Base-by-base conservation (phyloP, 2,329 filamentous ascomycete species). In the Scorias spongiosa region DNA sequence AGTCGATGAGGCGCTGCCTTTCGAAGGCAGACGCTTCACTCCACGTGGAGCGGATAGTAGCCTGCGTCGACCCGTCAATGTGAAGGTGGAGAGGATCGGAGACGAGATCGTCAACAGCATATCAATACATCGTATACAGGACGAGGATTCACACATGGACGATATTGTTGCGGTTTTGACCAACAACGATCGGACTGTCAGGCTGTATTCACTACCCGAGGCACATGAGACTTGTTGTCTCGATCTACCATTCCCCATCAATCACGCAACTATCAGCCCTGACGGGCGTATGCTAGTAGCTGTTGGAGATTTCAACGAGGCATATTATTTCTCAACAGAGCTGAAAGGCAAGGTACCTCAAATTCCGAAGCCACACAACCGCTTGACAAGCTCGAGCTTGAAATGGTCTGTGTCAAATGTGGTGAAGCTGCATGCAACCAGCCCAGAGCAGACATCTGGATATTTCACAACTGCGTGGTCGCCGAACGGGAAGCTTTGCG, bases 171-270 rank as follows among this genome's bases (percentile, higher is more conserved):
- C 79, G 42, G 73, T 84, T 39, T 66, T 95, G 55, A 78, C 84
- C 39, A 95, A 95, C 65, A 98, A 98, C 59, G 91, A 96, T 65
- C 81, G 80, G 59, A 86, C 84, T 1, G 83, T 96, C 45, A 81
- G 81, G 26, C 66, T 95, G n/a, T 85, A 93, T 57, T 82, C 80
- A 41, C 68, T 96, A 15, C 69, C 75, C 26, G 75, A 80, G 42
- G 75, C 78, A 11, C 70, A 82, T 47, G 70, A 81, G 30, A 65
- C 93, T 17, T 78, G 84, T 44, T 72, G 79, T 38, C 67, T 95
- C 43, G 71, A 75, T 3, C 81, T 93, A 50, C 81, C 84, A 5
- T 83, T 89, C 57, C 83, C 80, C 50, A 89, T 96, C 67, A 98
- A 98, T 56, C 86, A 93, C 57, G 85, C 88, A 29, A 77, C 88